Percentiles rank a stretch among this genome's conserved stretches.
Evolutionary conservation across 257 asterid species (phyloP).

Genomic region (Agastache rugosa): DNA sequence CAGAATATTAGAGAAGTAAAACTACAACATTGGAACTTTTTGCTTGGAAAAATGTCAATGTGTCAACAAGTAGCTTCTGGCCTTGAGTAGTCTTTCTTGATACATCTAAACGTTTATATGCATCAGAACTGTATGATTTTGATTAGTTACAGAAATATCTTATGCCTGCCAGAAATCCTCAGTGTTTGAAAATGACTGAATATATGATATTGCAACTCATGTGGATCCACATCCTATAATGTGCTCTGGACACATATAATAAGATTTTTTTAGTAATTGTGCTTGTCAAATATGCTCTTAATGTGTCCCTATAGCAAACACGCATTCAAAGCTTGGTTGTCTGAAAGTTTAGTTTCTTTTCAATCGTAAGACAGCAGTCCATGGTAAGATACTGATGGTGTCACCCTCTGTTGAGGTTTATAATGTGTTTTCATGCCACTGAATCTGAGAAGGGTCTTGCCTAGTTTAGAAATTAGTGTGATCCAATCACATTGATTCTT

Average conservation of each 20-base stretch:
- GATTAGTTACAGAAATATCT: slow-evolving; percentile 4
- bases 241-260: neutral
- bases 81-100: slow-evolving; percentile 10
- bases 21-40: neutral
- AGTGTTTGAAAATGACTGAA: neutral
- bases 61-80: slow-evolving; percentile 9
- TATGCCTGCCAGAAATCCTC: neutral
- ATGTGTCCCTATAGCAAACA: neutral
- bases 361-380: neutral
- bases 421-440: neutral
- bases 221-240: neutral
- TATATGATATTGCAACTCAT: neutral
- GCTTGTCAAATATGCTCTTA: slow-evolving; percentile 1
- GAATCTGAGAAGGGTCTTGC: neutral
- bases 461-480: neutral
- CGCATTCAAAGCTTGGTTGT: neutral
- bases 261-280: neutral
- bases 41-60: neutral
- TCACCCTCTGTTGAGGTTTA: neutral
- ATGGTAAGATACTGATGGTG: neutral
- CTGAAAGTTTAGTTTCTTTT: neutral
- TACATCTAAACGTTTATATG: neutral
- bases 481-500: neutral
- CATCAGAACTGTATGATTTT: slow-evolving; percentile 9
- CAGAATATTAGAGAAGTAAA: slow-evolving; percentile 18